Percentiles rank a stretch among this genome's conserved stretches.
Evolutionary conservation across 257 asterid genomes (phyloP).

Genomic region (Asclepias syriaca): DNA sequence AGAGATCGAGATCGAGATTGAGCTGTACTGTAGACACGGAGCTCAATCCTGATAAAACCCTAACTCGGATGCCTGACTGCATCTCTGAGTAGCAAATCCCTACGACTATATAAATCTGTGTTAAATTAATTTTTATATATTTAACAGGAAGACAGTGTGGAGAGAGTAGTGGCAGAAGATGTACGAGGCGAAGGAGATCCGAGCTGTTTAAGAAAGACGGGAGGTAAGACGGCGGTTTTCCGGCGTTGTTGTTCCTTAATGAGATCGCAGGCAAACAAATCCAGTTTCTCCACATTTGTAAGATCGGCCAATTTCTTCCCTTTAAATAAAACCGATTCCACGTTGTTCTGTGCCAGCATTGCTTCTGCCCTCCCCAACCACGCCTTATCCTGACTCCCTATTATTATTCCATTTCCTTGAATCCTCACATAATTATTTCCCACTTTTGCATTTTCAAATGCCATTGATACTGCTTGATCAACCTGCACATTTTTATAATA

Average conservation of each 20-base stretch:
- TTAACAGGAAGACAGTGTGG: slow-evolving; percentile 43
- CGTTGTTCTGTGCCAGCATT: slow-evolving; percentile 55
- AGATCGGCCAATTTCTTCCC: slow-evolving; percentile 55
- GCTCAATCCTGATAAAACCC: not conserved
- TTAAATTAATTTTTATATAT: not conserved
- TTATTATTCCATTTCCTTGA: slow-evolving; percentile 46
- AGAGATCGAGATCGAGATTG: not conserved
- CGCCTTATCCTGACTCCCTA: not conserved
- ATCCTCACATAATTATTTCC: slow-evolving; percentile 51
- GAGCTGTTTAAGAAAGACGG: slow-evolving; percentile 41
- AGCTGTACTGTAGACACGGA: not conserved
- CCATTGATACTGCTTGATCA: slow-evolving; percentile 87
- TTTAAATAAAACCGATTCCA: slow-evolving; percentile 55
- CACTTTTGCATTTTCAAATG: slow-evolving; percentile 54
- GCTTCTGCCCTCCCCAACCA: slow-evolving; percentile 34
- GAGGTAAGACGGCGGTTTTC: slow-evolving; percentile 36
- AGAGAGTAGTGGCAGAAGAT: slow-evolving; percentile 64
- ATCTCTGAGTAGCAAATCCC: slow-evolving; percentile 20
- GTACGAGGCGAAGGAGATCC: slow-evolving; percentile 44
- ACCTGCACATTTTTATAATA: slow-evolving; percentile 33
- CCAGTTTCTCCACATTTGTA: slow-evolving; percentile 58
- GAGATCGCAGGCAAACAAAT: slow-evolving; percentile 43
- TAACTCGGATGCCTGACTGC: slow-evolving; percentile 22
- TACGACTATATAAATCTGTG: not conserved
- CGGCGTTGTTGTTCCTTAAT: slow-evolving; percentile 62